Evolutionary conservation across 495 filamentous ascomycete species (phyloP).

Genomic region (Lasiosphaeris hirsuta): DNA sequence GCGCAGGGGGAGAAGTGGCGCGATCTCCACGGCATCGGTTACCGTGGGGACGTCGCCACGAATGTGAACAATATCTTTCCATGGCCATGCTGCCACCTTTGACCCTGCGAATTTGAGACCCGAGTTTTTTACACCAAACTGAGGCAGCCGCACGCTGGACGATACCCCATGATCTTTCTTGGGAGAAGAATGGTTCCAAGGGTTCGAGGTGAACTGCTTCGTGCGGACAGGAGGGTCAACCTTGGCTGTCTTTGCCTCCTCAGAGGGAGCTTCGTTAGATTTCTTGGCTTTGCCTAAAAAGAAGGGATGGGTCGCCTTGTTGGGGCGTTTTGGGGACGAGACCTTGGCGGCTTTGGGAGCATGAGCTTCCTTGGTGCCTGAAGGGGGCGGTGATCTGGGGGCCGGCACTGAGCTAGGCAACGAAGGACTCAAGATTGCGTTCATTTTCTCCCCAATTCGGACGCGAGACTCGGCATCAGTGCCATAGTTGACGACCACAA

Average conservation of each 20-base stretch:
- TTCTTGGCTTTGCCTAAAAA: slow-evolving; percentile 54
- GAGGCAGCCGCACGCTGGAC: slow-evolving; percentile 24
- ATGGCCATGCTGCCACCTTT: slow-evolving; percentile 67
- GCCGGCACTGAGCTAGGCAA: slow-evolving; percentile 15
- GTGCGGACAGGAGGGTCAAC: slow-evolving; percentile 7
- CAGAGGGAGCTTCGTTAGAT: slow-evolving; percentile 4
- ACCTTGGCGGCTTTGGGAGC: neutral
- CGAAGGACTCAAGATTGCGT: slow-evolving; percentile 26
- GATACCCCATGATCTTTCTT: slow-evolving; percentile 21
- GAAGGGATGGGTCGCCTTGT: slow-evolving; percentile 77
- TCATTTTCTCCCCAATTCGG: slow-evolving; percentile 33
- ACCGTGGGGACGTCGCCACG: slow-evolving; percentile 34
- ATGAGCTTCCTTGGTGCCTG: slow-evolving; percentile 18
- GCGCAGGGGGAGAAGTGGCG: slow-evolving; percentile 19
- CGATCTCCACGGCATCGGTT: neutral
- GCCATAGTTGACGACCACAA: slow-evolving; percentile 38
- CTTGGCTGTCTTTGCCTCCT: slow-evolving; percentile 20
- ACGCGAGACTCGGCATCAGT: slow-evolving; percentile 29
- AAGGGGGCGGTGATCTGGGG: neutral
- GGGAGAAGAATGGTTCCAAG: slow-evolving; percentile 33
- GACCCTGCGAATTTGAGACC: slow-evolving; percentile 57
- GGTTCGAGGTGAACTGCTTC: slow-evolving; percentile 35
- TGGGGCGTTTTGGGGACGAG: slow-evolving; percentile 19
- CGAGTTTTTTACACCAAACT: slow-evolving; percentile 30
- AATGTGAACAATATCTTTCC: slow-evolving; percentile 59